phyloP scores from a whole-genome alignment of 1,139 yeast species.

The Cylindricascospora bacillispora region DNA sequence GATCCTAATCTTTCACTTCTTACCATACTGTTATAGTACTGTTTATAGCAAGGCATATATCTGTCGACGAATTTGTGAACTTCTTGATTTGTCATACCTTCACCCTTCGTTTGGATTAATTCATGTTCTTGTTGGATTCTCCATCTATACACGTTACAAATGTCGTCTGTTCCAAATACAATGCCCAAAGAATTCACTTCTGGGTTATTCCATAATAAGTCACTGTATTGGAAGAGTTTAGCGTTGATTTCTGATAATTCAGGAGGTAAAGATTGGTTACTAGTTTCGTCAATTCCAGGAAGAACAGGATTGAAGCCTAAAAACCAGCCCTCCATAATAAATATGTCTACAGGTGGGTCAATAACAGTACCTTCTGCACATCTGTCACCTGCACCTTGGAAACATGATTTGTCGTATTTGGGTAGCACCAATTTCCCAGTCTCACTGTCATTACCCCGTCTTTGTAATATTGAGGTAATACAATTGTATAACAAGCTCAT shows the following conservation, averaged over 20 bases:
- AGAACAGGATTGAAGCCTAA: slow-evolving; percentile 52
- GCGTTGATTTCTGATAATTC: slow-evolving; percentile 36
- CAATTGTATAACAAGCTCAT: slow-evolving; percentile 26
- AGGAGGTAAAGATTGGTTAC: slow-evolving; percentile 9
- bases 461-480: slow-evolving; percentile 18
- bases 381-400: slow-evolving; percentile 72
- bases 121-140: slow-evolving; percentile 74
- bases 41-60: slow-evolving; percentile 74
- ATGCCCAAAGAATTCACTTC: slow-evolving; percentile 44
- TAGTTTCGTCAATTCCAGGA: slow-evolving; percentile 16
- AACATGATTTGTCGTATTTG: slow-evolving; percentile 64
- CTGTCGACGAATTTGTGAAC: slow-evolving; percentile 61
- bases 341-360: slow-evolving; percentile 39
- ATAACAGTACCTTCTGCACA: slow-evolving; percentile 23
- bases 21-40: slow-evolving; percentile 43
- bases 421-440: slow-evolving; percentile 33
- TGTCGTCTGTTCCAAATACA: slow-evolving; percentile 45
- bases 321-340: slow-evolving; percentile 92
- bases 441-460: slow-evolving; percentile 10
- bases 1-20: slow-evolving; percentile 17
- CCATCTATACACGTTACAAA: slow-evolving; percentile 66
- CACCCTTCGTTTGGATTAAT: slow-evolving; percentile 40
- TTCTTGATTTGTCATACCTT: slow-evolving; percentile 68
- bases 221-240: slow-evolving; percentile 35
- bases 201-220: slow-evolving; percentile 54